Evolutionary conservation across 108 stramenopile species (phyloP).

Genomic region (Thalassiosira profunda): DNA sequence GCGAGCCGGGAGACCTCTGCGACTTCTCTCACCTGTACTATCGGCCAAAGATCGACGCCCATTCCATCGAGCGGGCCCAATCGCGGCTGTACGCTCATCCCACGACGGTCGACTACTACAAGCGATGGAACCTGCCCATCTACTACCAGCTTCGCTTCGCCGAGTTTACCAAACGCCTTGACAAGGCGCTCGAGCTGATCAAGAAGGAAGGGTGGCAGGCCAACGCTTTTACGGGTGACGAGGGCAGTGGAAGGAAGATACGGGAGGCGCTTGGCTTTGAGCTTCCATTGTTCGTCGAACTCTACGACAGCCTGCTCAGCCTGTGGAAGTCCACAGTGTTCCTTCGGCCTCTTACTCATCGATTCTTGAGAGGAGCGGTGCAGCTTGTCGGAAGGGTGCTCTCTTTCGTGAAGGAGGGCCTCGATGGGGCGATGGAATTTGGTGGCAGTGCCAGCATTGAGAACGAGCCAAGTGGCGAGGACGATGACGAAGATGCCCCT

Average conservation of each 20-base stretch:
- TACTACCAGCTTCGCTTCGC: conserved; percentile 92
- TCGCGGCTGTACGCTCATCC: conserved; percentile 77
- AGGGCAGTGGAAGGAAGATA: conserved; percentile 24
- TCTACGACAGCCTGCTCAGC: conserved; percentile 65
- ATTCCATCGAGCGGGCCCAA: conserved; percentile 65
- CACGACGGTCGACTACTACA: conserved; percentile 87
- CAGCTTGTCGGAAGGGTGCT: conserved; percentile 79
- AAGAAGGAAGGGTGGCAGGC: conserved; percentile 77
- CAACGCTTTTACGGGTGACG: conserved; percentile 73
- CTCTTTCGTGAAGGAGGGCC: conserved; percentile 76
- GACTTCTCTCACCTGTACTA: conserved; percentile 64
- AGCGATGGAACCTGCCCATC: conserved; percentile 90
- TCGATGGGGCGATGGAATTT: conserved; percentile 78
- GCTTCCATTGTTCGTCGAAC: conserved; percentile 81
- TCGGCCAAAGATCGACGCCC: conserved; percentile 42
- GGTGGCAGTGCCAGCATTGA: conserved; percentile 42
- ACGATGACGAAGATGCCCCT: no score
- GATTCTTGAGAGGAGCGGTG: conserved; percentile 80
- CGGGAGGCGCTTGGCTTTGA: conserved; percentile 71
- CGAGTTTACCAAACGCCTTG: conserved; percentile 81
- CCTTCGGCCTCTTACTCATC: conserved; percentile 72
- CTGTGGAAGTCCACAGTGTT: conserved; percentile 78
- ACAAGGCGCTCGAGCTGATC: conserved; percentile 69
- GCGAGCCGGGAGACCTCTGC: conserved; percentile 9
- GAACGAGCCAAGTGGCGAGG: background rate